Conservation (phyloP, 2,329 filamentous ascomycete species). For the Pseudopyrenochaeta lycopersici region DNA sequence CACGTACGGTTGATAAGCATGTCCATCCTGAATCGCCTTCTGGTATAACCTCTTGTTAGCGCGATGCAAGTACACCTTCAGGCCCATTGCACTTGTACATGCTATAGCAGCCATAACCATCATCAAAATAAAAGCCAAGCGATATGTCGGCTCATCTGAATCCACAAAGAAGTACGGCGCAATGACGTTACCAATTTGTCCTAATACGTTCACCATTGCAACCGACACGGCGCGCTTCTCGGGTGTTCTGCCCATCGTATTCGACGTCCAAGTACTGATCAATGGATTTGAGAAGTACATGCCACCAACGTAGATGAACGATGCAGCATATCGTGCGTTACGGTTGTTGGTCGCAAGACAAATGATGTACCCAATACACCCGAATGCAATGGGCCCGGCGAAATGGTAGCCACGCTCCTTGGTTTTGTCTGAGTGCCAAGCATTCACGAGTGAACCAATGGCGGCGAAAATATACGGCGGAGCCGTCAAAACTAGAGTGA, state of each 20-base stretch:
- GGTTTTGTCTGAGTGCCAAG: conserved; percentile 57
- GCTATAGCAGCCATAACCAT: neutral
- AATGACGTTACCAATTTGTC: conserved; percentile 49
- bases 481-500: conserved; percentile 41
- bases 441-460: conserved; percentile 53
- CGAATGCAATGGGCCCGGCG: conserved; percentile 47
- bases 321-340: conserved; percentile 20
- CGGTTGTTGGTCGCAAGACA: conserved; percentile 7
- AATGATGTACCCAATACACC: conserved; percentile 50
- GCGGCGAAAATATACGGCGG: conserved; percentile 58
- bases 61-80: neutral
- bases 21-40: neutral
- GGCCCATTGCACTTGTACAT: conserved; percentile 3
- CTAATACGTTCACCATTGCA: conserved; percentile 48
- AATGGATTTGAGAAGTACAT: conserved; percentile 45
- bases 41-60: conserved; percentile 1
- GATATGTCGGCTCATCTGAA: neutral
- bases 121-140: conserved; percentile 5
- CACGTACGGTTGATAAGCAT: neutral
- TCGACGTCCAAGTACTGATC: conserved; percentile 46
- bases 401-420: conserved; percentile 60
- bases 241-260: conserved; percentile 43
- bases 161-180: conserved; percentile 50
- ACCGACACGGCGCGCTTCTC: conserved; percentile 49
- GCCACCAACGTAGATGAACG: conserved; percentile 42